Conservation (phyloP, 495 filamentous ascomycete genomes). For the Xylaria longipes region DNA sequence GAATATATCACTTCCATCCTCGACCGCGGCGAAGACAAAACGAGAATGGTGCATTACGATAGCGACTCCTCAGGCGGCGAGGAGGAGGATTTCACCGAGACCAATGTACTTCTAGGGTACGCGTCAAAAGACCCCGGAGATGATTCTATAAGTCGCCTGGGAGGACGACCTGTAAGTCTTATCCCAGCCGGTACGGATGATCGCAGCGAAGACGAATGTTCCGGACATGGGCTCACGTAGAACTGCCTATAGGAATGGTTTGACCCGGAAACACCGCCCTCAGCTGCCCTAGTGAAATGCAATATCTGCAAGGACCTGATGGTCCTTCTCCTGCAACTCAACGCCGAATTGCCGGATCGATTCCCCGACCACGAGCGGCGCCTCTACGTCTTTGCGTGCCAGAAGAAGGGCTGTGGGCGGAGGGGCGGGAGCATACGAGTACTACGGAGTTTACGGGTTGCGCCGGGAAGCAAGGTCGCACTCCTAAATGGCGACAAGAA, state of each 20-base stretch:
- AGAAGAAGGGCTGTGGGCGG: conserved; percentile 77
- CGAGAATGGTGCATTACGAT: conserved; percentile 80
- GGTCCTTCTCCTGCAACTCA: conserved; percentile 85
- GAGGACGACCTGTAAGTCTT: conserved; percentile 80
- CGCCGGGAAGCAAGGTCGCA: conserved; percentile 33
- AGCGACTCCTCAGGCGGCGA: conserved; percentile 82
- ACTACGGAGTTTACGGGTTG: conserved; percentile 66
- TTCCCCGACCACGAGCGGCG: conserved; percentile 87
- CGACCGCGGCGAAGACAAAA: background rate
- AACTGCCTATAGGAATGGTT: conserved; percentile 73
- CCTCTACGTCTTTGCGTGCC: conserved; percentile 84
- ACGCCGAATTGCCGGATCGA: conserved; percentile 85
- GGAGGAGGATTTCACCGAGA: conserved; percentile 77
- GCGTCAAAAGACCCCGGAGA: conserved; percentile 81
- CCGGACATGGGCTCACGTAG: background rate
- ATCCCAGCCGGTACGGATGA: background rate
- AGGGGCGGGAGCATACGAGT: conserved; percentile 81
- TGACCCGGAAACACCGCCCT: conserved; percentile 69
- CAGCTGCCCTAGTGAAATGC: conserved; percentile 81
- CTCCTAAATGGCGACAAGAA: conserved; percentile 39
- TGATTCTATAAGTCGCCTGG: conserved; percentile 87
- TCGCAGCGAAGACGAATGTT: conserved; percentile 5
- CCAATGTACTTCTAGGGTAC: conserved; percentile 89
- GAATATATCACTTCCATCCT: background rate
- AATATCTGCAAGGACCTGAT: conserved; percentile 86